Base-by-base conservation (phyloP, 1,284 basidiomycete genomes). In the Cutaneotrichosporon cutaneum region DNA sequence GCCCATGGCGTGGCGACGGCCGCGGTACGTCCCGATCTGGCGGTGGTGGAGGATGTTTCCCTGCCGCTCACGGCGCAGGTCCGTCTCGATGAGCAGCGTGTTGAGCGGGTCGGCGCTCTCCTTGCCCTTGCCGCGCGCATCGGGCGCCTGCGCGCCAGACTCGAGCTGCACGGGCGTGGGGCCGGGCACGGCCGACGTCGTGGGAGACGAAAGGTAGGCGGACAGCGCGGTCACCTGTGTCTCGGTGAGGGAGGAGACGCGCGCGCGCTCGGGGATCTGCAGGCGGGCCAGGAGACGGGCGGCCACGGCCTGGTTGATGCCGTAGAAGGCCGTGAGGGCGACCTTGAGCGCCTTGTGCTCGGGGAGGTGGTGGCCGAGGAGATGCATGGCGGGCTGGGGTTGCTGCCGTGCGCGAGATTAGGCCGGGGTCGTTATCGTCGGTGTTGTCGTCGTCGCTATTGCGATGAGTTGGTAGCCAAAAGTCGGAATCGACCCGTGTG, bases 41-140 rank as follows among this genome's bases (percentile, higher is more conserved):
- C 82, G 71, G 68, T 82, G 80, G 69, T 84, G 83, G 6, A 77
- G 77, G 57, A 85, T 83, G 72, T 85, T 82, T 35, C 77, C 80
- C 60, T 77, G 77, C 26, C 81, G 68, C 9, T 72, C 64, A 39
- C 83, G 74, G 54, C 81, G 75, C 48, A 84, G 76, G 64, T 85
- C 84, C 30, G 81, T 81, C 72, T 85, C 83, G 66, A 85, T 79
- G 56, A 80, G 72, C 60, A 85, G 73, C 18, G 75, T 74, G 47
- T 81, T 70, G 60, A 84, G 73, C 5, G 80, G 76, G 63, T 82
- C 80, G n/a, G 30, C 30, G 26, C 11, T 4, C 36, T 16, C 44
- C 48, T 62, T 65, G 26, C 54, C 61, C 30, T 62, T 59, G 7
- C 44, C 44, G n/a, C 13, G 47, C 27, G 24, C 53, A 27, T 9